Conservation (phyloP, 2,329 filamentous ascomycete genomes). For the Paecilomyces sp. region DNA sequence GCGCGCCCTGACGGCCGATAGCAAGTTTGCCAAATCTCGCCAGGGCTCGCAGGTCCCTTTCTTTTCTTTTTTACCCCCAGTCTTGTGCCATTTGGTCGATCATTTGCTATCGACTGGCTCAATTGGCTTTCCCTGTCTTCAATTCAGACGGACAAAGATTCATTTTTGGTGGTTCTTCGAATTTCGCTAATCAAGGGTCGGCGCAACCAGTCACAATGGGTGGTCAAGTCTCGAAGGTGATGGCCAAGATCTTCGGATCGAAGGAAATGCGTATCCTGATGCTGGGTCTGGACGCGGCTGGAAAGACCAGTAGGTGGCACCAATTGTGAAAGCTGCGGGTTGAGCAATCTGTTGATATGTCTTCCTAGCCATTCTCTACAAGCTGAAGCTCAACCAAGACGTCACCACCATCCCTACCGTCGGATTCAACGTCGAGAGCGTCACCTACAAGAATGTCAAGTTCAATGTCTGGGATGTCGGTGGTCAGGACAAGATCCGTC, state of each 20-base stretch:
- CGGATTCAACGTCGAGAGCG: constrained; percentile 98
- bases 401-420: constrained; percentile 98
- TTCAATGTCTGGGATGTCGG: constrained; percentile 99
- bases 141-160: not conserved
- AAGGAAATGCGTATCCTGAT: constrained; percentile 99
- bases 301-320: constrained; percentile 71
- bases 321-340: not conserved
- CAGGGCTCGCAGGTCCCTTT: not conserved
- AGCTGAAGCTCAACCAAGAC: constrained; percentile 96
- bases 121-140: not conserved
- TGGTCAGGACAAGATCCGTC: constrained; percentile 97
- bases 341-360: constrained; percentile 1
- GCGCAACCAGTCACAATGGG: constrained; percentile 59
- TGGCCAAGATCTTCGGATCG: constrained; percentile 98
- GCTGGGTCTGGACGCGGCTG: constrained; percentile 94
- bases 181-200: not conserved
- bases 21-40: not conserved
- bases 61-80: not conserved
- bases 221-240: constrained; percentile 87
- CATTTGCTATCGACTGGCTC: not conserved
- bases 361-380: constrained; percentile 78
- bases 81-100: not conserved
- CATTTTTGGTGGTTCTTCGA: not conserved
- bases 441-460: constrained; percentile 98
- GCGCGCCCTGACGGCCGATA: not conserved